These are phyloP conservation scores for Leersia perrieri DNA, from an alignment of 176 grass and related monocot species.

Conservation along the genomic window DNA sequence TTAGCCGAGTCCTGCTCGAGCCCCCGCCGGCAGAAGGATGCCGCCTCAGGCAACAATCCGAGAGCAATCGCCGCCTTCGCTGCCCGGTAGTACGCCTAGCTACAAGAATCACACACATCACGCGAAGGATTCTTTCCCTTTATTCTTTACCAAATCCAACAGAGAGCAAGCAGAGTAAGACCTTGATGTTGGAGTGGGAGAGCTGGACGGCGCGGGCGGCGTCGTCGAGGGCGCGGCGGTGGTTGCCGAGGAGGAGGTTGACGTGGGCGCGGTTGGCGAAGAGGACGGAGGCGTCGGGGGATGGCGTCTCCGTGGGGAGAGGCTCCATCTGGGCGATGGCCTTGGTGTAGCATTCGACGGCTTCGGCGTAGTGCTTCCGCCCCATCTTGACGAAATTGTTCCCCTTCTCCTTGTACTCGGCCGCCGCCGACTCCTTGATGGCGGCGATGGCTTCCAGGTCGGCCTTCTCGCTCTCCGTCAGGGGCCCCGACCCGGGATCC, in stretches of 20 bases:
- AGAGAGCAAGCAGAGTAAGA: not conserved
- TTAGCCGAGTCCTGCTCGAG: slow-evolving; percentile 61
- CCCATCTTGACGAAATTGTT: slow-evolving; percentile 80
- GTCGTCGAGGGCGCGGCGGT: slow-evolving; percentile 66
- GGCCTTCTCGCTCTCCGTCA: slow-evolving; percentile 67
- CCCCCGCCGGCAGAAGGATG: slow-evolving; percentile 67
- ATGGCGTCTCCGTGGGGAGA: not conserved
- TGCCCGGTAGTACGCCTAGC: slow-evolving; percentile 81
- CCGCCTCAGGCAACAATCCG: slow-evolving; percentile 48
- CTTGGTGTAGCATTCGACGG: slow-evolving; percentile 81
- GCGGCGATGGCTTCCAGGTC: slow-evolving; percentile 75
- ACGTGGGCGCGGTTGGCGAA: slow-evolving; percentile 89
- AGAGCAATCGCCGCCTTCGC: slow-evolving; percentile 77
- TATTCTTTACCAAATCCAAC: not conserved
- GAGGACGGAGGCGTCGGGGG: slow-evolving; percentile 64
- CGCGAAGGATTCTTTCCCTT: not conserved
- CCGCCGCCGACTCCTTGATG: slow-evolving; percentile 75
- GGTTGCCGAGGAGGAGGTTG: slow-evolving; percentile 85
- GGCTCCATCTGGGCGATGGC: slow-evolving; percentile 78
- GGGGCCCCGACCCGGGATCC: slow-evolving; percentile 58
- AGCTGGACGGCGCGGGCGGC: slow-evolving; percentile 61
- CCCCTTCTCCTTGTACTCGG: slow-evolving; percentile 82
- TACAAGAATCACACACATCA: slow-evolving; percentile 42
- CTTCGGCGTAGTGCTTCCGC: slow-evolving; percentile 69
- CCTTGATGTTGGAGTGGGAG: slow-evolving; percentile 75